Evolutionary conservation across 2,329 filamentous ascomycete genomes (phyloP).

Genomic region (Diaporthe batatas): DNA sequence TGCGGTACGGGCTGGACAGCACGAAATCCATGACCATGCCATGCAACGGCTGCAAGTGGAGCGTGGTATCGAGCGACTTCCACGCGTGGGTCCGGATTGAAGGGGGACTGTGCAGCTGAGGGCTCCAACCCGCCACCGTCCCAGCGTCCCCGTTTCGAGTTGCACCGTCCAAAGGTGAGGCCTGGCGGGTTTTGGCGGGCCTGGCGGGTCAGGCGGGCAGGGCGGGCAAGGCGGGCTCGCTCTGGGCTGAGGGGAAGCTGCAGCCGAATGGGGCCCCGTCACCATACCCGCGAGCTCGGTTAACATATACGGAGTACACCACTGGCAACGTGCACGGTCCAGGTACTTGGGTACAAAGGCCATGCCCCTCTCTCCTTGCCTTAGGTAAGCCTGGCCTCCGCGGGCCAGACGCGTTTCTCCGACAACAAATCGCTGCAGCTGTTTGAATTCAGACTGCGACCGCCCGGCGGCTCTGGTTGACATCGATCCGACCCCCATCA

Average conservation of each 20-base stretch:
- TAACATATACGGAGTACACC: neutral
- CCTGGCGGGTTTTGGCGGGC: neutral
- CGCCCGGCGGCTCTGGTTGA: constrained; percentile 19
- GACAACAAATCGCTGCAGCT: constrained; percentile 39
- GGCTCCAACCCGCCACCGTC: constrained; percentile 18
- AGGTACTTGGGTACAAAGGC: neutral
- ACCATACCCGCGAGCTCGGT: neutral
- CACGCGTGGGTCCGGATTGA: neutral
- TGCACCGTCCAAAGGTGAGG: neutral
- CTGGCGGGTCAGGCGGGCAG: neutral
- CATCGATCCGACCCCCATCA: constrained; percentile 35
- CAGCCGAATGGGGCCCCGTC: neutral
- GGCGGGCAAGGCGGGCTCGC: constrained; percentile 21
- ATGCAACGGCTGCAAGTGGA: neutral
- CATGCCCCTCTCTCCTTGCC: neutral
- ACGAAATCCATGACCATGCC: neutral
- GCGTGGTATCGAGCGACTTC: constrained; percentile 1
- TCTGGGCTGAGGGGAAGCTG: constrained; percentile 15
- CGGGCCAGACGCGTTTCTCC: constrained; percentile 41
- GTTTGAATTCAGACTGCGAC: constrained; percentile 33
- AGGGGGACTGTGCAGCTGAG: neutral
- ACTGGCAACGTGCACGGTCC: constrained; percentile 8
- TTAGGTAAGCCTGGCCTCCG: constrained; percentile 1
- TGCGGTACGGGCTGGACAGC: constrained; percentile 20
- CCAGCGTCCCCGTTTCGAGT: constrained; percentile 28